Conservation (phyloP, 345 rosid genomes). For the Rhodamnia rubescens region DNA sequence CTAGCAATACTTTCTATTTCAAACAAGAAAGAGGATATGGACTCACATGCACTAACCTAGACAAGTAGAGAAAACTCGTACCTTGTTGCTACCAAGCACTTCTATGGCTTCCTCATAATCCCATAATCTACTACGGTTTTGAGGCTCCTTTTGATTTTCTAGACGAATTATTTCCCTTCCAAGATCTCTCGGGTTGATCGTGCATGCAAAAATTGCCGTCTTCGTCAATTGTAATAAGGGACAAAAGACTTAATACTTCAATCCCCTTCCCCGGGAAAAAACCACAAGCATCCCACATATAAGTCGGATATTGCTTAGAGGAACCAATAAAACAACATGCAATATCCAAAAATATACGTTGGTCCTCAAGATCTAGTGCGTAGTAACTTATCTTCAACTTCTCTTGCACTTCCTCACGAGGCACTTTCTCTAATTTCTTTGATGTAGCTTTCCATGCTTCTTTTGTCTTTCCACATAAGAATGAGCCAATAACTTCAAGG, state of each 20-base stretch:
- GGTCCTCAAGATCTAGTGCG: neutral
- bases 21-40: neutral
- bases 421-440: neutral
- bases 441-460: neutral
- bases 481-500: neutral
- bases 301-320: neutral
- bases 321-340: neutral
- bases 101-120: neutral
- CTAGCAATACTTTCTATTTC: neutral
- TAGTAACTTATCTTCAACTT: neutral
- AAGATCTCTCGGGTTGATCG: neutral
- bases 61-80: neutral
- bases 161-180: neutral
- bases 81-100: neutral
- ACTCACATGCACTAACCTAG: neutral
- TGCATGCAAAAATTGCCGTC: fast-evolving
- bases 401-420: neutral
- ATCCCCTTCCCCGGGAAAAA: neutral
- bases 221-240: neutral
- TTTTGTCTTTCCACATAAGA: neutral
- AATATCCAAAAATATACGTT: neutral
- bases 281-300: neutral
- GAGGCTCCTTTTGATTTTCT: neutral
- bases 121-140: neutral
- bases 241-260: neutral